These are phyloP conservation scores for Stachybotrys chartarum DNA, from an alignment of 2,329 filamentous ascomycete species.

Conservation along the genomic window DNA sequence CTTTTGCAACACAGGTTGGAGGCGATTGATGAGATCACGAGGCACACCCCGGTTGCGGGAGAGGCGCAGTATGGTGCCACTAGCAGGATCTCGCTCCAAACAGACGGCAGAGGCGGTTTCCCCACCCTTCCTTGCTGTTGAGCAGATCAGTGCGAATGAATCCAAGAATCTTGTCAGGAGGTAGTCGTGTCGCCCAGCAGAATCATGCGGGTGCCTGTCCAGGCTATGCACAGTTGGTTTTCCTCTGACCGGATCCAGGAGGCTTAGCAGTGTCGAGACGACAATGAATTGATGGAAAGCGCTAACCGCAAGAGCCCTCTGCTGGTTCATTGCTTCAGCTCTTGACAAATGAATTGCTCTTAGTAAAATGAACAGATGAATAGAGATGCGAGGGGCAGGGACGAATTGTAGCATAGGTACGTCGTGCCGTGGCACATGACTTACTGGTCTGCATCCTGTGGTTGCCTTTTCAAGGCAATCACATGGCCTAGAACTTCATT, in stretches of 20 bases:
- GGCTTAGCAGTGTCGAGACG: background rate
- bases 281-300: conserved; percentile 1
- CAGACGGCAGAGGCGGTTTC: conserved; percentile 22
- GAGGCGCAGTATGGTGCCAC: conserved; percentile 5
- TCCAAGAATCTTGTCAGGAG: conserved; percentile 22
- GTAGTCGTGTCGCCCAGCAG: conserved; percentile 1
- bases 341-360: no score
- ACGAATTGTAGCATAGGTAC: no score
- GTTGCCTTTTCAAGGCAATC: no score
- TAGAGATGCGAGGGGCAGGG: no score
- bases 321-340: no score
- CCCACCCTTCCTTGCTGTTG: conserved; percentile 11
- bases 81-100: conserved; percentile 12
- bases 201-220: conserved; percentile 1
- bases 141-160: conserved; percentile 23
- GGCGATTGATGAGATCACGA: conserved; percentile 6
- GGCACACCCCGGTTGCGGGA: conserved; percentile 20
- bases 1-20: conserved; percentile 11
- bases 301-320: no score
- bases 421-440: no score
- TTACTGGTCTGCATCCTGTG: no score
- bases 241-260: conserved; percentile 6
- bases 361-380: no score
- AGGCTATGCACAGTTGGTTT: conserved; percentile 3
- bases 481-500: no score